A percentile compares a stretch with the other conserved stretches of the same genome.
Conservation (phyloP, 2,329 filamentous ascomycete species). For the Ophiostoma australiae region DNA sequence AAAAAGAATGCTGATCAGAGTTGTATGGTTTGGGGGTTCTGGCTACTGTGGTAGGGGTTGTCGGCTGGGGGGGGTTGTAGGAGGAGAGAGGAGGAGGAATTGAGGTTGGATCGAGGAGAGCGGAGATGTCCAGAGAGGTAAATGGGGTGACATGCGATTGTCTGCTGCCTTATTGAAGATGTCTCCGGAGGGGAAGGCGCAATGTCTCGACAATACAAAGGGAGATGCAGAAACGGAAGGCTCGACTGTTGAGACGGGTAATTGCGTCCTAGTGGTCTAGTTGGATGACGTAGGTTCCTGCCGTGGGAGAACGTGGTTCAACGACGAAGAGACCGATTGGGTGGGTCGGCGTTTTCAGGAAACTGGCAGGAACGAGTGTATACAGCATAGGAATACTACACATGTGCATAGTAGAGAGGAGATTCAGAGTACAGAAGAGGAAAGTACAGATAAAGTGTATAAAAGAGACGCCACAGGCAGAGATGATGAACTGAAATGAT, state of each 20-base stretch:
- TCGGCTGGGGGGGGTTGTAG: too few species aligned
- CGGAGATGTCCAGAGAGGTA: not conserved
- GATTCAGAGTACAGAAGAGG: not conserved
- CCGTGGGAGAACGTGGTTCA: slow-evolving; percentile 6
- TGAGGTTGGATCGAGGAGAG: not conserved
- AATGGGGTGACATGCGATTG: not conserved
- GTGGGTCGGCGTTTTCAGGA: not conserved
- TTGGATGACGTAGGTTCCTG: slow-evolving; percentile 15
- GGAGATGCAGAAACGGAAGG: not conserved
- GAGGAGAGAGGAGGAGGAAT: not conserved
- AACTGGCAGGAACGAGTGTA: too few species aligned
- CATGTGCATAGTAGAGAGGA: not conserved
- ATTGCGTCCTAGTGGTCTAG: not conserved
- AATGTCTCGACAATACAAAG: not conserved
- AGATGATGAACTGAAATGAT: not conserved
- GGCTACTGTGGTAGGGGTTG: not conserved
- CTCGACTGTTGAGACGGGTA: slow-evolving; percentile 3
- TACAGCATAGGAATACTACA: too few species aligned
- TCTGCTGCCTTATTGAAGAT: not conserved
- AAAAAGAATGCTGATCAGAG: slow-evolving; percentile 2
- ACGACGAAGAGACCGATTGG: slow-evolving; percentile 4
- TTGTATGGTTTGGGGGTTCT: not conserved
- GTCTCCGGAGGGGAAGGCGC: not conserved
- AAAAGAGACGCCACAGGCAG: not conserved
- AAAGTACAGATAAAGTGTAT: not conserved